These are phyloP conservation scores for Chaetomiaceae sp. DNA, from an alignment of 2,329 filamentous ascomycete genomes.

Conservation along the genomic window DNA sequence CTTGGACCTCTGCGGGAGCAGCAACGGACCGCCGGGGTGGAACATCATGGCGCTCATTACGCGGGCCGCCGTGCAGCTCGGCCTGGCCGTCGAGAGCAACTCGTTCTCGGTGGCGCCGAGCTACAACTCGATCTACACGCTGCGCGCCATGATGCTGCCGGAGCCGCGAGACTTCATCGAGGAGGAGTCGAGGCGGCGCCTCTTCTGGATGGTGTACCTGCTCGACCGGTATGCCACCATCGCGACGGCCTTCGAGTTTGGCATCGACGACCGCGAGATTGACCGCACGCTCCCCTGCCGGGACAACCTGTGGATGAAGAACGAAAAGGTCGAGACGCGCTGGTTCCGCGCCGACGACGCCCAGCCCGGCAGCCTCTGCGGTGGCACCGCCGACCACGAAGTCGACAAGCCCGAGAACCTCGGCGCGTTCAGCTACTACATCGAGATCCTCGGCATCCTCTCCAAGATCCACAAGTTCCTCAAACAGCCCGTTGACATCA, in stretches of 20 bases:
- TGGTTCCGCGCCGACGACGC: conserved; percentile 63
- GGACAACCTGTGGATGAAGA: conserved; percentile 79
- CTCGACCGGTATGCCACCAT: conserved; percentile 88
- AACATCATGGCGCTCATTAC: conserved; percentile 87
- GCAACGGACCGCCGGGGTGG: conserved; percentile 88
- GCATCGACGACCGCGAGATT: conserved; percentile 82
- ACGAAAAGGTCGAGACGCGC: conserved; percentile 75
- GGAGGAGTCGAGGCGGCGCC: conserved; percentile 74
- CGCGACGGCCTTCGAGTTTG: conserved; percentile 87
- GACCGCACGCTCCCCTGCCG: conserved; percentile 82
- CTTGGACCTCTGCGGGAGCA: conserved; percentile 76
- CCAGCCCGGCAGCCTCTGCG: conserved; percentile 12
- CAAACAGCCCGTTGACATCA: conserved; percentile 85
- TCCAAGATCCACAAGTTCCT: conserved; percentile 85
- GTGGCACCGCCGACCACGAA: conserved; percentile 50
- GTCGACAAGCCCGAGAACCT: conserved; percentile 72
- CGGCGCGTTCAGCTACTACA: conserved; percentile 83
- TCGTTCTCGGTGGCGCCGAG: conserved; percentile 73
- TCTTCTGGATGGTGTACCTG: conserved; percentile 94
- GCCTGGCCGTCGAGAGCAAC: conserved; percentile 75
- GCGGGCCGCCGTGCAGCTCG: conserved; percentile 81
- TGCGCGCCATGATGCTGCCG: conserved; percentile 77
- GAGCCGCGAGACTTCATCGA: conserved; percentile 83
- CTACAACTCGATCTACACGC: conserved; percentile 82
- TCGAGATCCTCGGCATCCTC: conserved; percentile 82